A percentile compares a stretch with the other conserved stretches of the same genome.
Conservation (phyloP, 2,329 filamentous ascomycete species). For the Ceratocystis cubensis region DNA sequence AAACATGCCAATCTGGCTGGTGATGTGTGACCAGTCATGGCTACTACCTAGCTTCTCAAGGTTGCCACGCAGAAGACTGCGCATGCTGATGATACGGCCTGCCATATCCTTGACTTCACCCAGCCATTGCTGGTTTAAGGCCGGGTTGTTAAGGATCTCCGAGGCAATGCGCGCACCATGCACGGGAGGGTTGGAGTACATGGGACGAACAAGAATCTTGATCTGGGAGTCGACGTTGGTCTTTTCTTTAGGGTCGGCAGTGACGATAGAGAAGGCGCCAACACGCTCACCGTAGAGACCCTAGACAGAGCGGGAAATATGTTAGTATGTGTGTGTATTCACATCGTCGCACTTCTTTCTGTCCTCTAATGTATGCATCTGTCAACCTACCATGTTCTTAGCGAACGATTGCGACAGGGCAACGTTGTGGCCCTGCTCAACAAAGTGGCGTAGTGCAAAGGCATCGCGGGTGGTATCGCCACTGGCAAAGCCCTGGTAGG, state of each 20-base stretch:
- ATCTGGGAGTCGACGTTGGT: constrained; percentile 93
- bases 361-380: not conserved
- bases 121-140: constrained; percentile 87
- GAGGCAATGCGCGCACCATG: constrained; percentile 91
- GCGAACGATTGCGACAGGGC: constrained; percentile 88
- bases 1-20: constrained; percentile 98
- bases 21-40: constrained; percentile 98
- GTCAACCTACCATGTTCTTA: constrained; percentile 79
- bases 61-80: constrained; percentile 83
- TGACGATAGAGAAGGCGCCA: constrained; percentile 88
- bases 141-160: constrained; percentile 75
- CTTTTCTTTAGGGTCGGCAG: constrained; percentile 75
- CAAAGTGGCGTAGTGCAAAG: constrained; percentile 85
- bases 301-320: constrained; percentile 30
- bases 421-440: constrained; percentile 80
- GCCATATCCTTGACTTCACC: constrained; percentile 97
- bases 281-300: constrained; percentile 98
- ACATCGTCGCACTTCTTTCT: not conserved
- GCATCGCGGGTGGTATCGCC: constrained; percentile 87
- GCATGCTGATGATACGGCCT: constrained; percentile 98
- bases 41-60: constrained; percentile 89
- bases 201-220: constrained; percentile 91
- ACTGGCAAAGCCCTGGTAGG: constrained; percentile 95
- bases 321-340: not conserved
- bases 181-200: constrained; percentile 97